Base-by-base conservation (phyloP, 768 basidiomycete species). In the Lepiota venenata region DNA sequence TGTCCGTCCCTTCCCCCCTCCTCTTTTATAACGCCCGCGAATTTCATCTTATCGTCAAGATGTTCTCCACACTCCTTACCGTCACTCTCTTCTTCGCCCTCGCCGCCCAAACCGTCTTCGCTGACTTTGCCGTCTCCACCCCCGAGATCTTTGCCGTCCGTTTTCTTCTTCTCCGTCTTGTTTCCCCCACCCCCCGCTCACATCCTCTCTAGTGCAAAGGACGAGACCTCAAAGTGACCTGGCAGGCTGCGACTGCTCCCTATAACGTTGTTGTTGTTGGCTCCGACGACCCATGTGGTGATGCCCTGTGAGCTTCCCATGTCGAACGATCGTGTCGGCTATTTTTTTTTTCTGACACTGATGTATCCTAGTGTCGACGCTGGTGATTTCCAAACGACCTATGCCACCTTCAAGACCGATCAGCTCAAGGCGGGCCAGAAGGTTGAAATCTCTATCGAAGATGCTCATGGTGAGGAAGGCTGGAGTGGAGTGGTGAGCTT, bases 31-130 rank as follows among this genome's bases (percentile, higher is more conserved):
- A 32, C 32, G 32, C 32, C 32, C 32, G 9, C 32, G 4, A 32
- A 38, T 40, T 27, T 38, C 37, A 47, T 57, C 62, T 66, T 69
- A 63, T 63, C 61, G 63, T 66, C 70, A 79, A 68, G 71, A 92
- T 91, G 90, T 84, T 84, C 80, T 73, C 82, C 74, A 88, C 90
- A 72, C 71, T 91, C 88, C 48, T 89, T 88, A 78, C 79, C 56
- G 66, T 81, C 72, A 76, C 86, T 63, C 81, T 91, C 84, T 71
- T 90, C 74, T 69, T 78, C 64, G 65, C 74, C 60, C 72, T 84
- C 67, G 77, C 78, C 67, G 61, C 81, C 63, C 74, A 65, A 58
- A 72, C 72, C 64, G 83, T 74, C 51, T 60, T 78, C 50, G 84
- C 88, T 55, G 74, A 70, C 16, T 78, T 89, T 60, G 64, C 70